Percentiles rank a stretch among this genome's conserved stretches.
These are phyloP conservation scores for Stemphylium beticola DNA, from an alignment of 2,329 filamentous ascomycete species.

Conservation along the genomic window DNA sequence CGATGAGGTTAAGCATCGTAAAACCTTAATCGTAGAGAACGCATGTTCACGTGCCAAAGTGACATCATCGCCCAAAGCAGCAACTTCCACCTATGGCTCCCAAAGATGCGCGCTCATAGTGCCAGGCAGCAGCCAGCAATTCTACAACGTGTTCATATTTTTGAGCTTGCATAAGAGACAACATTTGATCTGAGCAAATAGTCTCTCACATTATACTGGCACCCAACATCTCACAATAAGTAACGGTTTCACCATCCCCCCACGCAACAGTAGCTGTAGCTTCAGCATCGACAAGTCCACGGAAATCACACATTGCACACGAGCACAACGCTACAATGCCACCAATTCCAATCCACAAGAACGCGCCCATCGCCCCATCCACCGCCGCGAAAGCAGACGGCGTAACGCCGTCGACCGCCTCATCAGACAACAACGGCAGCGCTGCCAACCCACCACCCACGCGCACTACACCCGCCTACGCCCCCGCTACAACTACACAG, in stretches of 20 bases:
- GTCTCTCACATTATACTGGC: neutral
- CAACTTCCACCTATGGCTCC: conserved; percentile 20
- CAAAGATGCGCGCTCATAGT: conserved; percentile 11
- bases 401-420: conserved; percentile 48
- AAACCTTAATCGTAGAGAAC: neutral
- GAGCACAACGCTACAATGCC: conserved; percentile 45
- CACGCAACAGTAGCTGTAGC: neutral
- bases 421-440: conserved; percentile 22
- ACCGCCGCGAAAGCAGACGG: conserved; percentile 47
- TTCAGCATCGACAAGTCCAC: neutral
- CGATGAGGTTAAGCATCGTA: neutral
- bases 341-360: conserved; percentile 55
- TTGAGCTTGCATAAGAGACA: neutral
- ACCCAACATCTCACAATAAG: neutral
- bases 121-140: conserved; percentile 33
- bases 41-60: conserved; percentile 24
- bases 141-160: conserved; percentile 1
- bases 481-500: conserved; percentile 41
- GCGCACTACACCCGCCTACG: conserved; percentile 37
- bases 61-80: conserved; percentile 39
- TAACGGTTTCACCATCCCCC: neutral
- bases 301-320: neutral
- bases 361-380: conserved; percentile 53
- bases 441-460: conserved; percentile 42
- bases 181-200: neutral